Conservation (phyloP, 2,329 filamentous ascomycete species). For the Aspergillus sp. region DNA sequence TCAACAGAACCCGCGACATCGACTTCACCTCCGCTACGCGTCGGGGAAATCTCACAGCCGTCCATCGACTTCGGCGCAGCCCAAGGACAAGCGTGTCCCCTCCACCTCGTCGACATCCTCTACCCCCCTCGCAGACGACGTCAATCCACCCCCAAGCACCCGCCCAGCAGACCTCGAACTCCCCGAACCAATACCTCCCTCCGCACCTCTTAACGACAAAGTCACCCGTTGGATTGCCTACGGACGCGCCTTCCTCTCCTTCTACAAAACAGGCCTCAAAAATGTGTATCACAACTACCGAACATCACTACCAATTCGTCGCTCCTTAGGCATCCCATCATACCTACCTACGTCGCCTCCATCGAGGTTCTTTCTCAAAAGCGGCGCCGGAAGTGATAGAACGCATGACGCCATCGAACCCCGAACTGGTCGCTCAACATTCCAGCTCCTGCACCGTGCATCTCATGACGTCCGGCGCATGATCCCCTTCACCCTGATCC, state of each 20-base stretch:
- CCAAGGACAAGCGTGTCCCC: constrained; percentile 12
- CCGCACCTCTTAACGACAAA: constrained; percentile 41
- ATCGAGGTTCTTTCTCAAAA: not conserved
- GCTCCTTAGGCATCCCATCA: constrained; percentile 29
- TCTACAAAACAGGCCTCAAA: constrained; percentile 85
- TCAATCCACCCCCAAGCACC: constrained; percentile 74
- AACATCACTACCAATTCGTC: constrained; percentile 32
- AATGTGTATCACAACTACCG: constrained; percentile 68
- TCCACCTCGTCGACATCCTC: constrained; percentile 21
- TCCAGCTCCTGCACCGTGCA: constrained; percentile 68
- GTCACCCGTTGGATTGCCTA: constrained; percentile 43
- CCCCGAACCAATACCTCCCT: constrained; percentile 53
- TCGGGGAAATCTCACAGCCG: constrained; percentile 20
- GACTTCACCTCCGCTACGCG: constrained; percentile 5
- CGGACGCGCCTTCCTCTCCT: constrained; percentile 74
- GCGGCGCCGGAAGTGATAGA: not conserved
- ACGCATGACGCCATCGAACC: not conserved
- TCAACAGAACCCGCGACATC: not conserved
- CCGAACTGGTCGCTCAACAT: constrained; percentile 62
- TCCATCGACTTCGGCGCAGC: constrained; percentile 21
- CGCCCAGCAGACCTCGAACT: constrained; percentile 69
- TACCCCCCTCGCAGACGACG: constrained; percentile 22
- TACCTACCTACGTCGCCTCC: constrained; percentile 37
- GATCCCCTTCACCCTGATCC: constrained; percentile 72
- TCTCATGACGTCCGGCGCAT: constrained; percentile 73